Evolutionary conservation across 2,329 filamentous ascomycete species (phyloP).

Genomic region (Penicillium sp.): DNA sequence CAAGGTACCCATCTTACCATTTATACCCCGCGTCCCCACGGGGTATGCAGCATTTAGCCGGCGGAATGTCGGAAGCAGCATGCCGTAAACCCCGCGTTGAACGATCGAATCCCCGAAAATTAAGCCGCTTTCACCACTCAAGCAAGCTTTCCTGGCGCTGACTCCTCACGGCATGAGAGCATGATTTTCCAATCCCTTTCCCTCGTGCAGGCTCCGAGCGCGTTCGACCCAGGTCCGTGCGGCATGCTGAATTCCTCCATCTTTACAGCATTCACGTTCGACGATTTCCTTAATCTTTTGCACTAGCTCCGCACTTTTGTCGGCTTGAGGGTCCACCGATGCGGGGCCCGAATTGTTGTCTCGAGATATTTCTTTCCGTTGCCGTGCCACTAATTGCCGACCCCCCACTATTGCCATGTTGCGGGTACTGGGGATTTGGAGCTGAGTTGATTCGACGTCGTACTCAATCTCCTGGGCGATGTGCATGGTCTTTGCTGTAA

Average conservation of each 20-base stretch:
- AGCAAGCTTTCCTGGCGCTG: not conserved
- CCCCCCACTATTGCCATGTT: slow-evolving; percentile 81
- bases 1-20: not conserved
- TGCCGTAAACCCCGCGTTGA: not conserved
- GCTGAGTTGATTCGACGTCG: slow-evolving; percentile 74
- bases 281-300: slow-evolving; percentile 63
- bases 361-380: slow-evolving; percentile 9
- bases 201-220: slow-evolving; percentile 49
- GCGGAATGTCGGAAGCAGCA: not conserved
- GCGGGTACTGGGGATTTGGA: slow-evolving; percentile 88
- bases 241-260: slow-evolving; percentile 46
- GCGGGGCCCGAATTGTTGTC: not conserved
- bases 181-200: slow-evolving; percentile 9
- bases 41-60: not conserved
- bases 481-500: slow-evolving; percentile 73
- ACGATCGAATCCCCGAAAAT: slow-evolving; percentile 1
- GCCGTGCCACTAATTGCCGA: slow-evolving; percentile 22
- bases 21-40: slow-evolving; percentile 5
- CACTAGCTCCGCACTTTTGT: not conserved
- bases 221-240: slow-evolving; percentile 54
- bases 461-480: slow-evolving; percentile 74
- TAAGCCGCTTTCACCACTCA: not conserved
- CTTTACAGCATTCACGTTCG: slow-evolving; percentile 51
- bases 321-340: not conserved
- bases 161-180: not conserved